Evolutionary conservation across 306 rosid genomes (phyloP), one percentile per base, ranked within the genome.

Genomic region (Castanea sativa): DNA sequence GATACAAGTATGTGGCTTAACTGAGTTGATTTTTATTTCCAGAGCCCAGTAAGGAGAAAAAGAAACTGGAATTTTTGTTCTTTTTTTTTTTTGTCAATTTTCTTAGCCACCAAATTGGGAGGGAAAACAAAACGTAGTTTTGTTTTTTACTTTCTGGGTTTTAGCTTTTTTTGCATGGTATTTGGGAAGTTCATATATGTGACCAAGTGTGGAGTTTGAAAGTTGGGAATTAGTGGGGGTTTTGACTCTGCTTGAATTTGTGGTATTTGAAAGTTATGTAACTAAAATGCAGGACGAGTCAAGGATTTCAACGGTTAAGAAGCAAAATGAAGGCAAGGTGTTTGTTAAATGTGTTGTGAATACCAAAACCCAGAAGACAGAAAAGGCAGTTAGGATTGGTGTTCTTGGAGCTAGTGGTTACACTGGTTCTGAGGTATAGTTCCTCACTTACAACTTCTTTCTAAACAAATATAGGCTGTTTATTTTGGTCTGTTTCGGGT

Each of bases 341-440:
- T 83, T 75, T 89, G 89, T 88, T 55, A 91, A 84, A 83, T 90
- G 97, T 89, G 87, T 85, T 0, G 72, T 81, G 76, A 90, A 79
- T 69, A 30, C 85, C 53, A 84, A 79, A 59, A 51, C 76, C 30
- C 77, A 81, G 49, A 78, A 86, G 56, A 74, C 92, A 35, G 85
- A 86, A 27, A 90, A 88, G 67, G 77, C 85, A 33, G 88, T 91
- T 84, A 89, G 96, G 32, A 86, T 94, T 85, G 99, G 95, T 74
- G 93, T 94, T 87, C 97, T 94, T 85, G 97, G 99, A 79, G 99
- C 99, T 45, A 92, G 99, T 91, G 99, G 99, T 77, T 94, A 94
- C 87, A 94, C 99, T 67, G 97, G 97, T 81, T 86, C 97, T 76
- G 99, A 94, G 97, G 99, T 94, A 83, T 80, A 58, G 23, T 85